These are phyloP conservation scores for Lophiotrema nucula DNA, from an alignment of 495 filamentous ascomycete species.

Conservation along the genomic window DNA sequence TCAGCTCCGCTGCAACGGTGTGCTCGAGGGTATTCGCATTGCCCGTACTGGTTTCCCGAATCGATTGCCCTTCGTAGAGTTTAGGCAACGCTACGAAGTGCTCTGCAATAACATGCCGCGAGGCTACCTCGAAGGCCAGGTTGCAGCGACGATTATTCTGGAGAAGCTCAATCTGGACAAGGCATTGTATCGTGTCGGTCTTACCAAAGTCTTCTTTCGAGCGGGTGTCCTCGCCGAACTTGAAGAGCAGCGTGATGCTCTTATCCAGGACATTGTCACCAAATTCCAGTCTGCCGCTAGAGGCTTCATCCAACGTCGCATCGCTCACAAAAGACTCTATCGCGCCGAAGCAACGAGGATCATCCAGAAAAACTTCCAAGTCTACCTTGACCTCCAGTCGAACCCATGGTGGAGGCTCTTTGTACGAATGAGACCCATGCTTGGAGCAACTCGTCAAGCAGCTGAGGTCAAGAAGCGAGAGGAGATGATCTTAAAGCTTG, in stretches of 20 bases:
- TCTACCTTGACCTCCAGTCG: slow-evolving; percentile 81
- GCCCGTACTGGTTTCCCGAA: slow-evolving; percentile 99
- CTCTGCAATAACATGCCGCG: slow-evolving; percentile 86
- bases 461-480: slow-evolving; percentile 91
- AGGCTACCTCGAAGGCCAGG: slow-evolving; percentile 88
- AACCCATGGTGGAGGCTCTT: slow-evolving; percentile 98
- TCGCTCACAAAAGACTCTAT: slow-evolving; percentile 88
- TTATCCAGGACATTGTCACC: slow-evolving; percentile 89
- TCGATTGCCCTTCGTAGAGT: slow-evolving; percentile 85
- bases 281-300: slow-evolving; percentile 90
- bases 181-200: slow-evolving; percentile 84
- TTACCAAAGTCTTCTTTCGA: slow-evolving; percentile 98
- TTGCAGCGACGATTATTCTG: slow-evolving; percentile 78
- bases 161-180: slow-evolving; percentile 83
- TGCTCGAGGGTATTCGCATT: slow-evolving; percentile 96
- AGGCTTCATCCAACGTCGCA: slow-evolving; percentile 82
- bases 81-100: slow-evolving; percentile 96
- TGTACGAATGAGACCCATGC: slow-evolving; percentile 89
- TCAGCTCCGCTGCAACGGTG: slow-evolving; percentile 96
- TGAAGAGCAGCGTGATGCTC: slow-evolving; percentile 87
- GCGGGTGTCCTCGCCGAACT: slow-evolving; percentile 95
- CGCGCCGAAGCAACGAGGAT: slow-evolving; percentile 92
- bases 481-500: slow-evolving; percentile 83
- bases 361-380: slow-evolving; percentile 87
- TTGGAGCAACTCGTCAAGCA: slow-evolving; percentile 86